Evolutionary conservation across 208 protist genomes (phyloP), one percentile per base, ranked within the genome.

Genomic region (Acanthamoeba rhysodes): DNA sequence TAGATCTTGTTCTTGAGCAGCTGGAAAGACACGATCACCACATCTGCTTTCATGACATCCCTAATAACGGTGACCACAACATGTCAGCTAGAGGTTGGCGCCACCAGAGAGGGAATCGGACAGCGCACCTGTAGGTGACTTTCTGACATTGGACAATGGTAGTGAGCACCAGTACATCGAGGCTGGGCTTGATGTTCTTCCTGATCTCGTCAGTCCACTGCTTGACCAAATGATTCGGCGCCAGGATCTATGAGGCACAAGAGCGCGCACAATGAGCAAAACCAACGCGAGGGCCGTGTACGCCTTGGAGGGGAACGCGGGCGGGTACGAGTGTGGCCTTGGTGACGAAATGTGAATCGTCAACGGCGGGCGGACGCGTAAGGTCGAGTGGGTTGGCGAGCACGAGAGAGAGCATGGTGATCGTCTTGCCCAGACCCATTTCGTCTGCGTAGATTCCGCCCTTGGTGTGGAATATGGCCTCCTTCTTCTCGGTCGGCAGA

Each of bases 11-110:
- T 93, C 88, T 68, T 93, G n/a, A 93, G 53, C 62, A 93, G 32
- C 55, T 93, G 88, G 55, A 93, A 93, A 18, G 50, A 68, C n/a
- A 93, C 66, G 12, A 93, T 41, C 12, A 95, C 94, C n/a, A 95
- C 34, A 22, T 95, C 94, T 91, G 94, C 94, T 20, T 85, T 48
- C 41, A 94, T 85, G 32, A 95, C n/a, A 14, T 95, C 87, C 62
- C 34, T 48, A n/a, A 66, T 9, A 66, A 14, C 4, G 7, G 59
- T 66, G 45, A 48, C 45, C 45, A 7, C 45, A 4, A 48, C 8
- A 22, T 59, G 55, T 59, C 12, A 59, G 20, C 0, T 22, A 59
- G 20, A 59, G 45, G 45, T 59, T 59, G 18, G 45, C 10, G 4
- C 1, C 37, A 41, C 37, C 20, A 14, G 10, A 59, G 10, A 59